These are phyloP conservation scores for Acanthamoeba healyi DNA, from an alignment of 208 protist genomes.

Conservation along the genomic window DNA sequence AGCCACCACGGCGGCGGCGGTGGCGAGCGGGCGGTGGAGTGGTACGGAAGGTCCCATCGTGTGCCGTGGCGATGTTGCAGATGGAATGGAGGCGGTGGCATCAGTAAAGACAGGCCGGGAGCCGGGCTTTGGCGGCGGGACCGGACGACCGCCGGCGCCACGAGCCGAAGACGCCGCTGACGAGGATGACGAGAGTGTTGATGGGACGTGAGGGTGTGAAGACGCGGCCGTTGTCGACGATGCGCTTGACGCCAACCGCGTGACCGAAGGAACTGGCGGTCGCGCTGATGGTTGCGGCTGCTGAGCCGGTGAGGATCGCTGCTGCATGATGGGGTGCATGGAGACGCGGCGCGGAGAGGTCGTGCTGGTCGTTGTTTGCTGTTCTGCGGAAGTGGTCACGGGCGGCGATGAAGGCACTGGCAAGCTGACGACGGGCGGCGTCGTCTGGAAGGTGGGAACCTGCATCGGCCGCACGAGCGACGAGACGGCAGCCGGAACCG, in stretches of 20 bases:
- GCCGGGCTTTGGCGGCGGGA: not conserved
- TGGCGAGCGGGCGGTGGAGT: not conserved
- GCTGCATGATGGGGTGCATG: not conserved
- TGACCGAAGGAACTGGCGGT: too few relatives aligned
- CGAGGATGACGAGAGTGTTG: not conserved
- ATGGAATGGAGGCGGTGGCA: not conserved
- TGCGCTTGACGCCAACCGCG: too few relatives aligned
- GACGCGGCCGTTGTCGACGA: too few relatives aligned
- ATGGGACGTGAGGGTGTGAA: not conserved
- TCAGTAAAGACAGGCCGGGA: too few relatives aligned
- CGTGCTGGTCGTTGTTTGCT: too few relatives aligned
- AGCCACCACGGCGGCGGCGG: not conserved
- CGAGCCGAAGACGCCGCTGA: not conserved
- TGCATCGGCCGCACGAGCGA: not conserved
- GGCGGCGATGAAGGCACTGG: not conserved
- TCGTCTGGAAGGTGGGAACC: not conserved
- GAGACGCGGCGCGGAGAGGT: too few relatives aligned
- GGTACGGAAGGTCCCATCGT: not conserved
- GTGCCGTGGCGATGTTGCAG: not conserved
- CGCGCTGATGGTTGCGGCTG: too few relatives aligned
- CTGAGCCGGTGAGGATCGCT: not conserved
- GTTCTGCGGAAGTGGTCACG: not conserved
- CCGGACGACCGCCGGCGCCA: too few relatives aligned
- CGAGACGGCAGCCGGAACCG: not conserved
- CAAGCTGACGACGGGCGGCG: not conserved